These are phyloP conservation scores for Backusella australiensis DNA, from an alignment of 192 early-diverging fungal genomes.

Conservation along the genomic window DNA sequence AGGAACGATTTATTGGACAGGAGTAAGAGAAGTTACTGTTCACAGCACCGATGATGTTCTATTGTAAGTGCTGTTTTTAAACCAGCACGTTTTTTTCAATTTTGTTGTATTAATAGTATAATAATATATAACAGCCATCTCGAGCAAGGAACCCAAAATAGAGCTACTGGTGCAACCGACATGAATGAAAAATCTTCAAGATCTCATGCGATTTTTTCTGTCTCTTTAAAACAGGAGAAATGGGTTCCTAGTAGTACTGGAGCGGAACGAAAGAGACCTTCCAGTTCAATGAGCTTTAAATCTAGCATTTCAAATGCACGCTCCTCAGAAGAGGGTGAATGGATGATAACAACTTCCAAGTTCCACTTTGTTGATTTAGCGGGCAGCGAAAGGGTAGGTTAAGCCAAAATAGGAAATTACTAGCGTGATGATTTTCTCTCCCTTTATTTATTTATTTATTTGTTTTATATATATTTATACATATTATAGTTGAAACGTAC, in stretches of 20 bases:
- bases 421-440: conserved; percentile 9
- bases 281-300: conserved; percentile 11
- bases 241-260: conserved; percentile 31
- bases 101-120: not conserved
- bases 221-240: conserved; percentile 79
- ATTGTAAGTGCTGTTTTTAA: conserved; percentile 36
- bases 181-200: conserved; percentile 95
- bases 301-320: not conserved
- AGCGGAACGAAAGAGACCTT: conserved; percentile 5
- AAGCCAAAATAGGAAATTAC: not conserved
- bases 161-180: conserved; percentile 87
- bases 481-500: conserved; percentile 76
- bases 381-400: conserved; percentile 80
- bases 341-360: conserved; percentile 51
- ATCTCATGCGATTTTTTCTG: conserved; percentile 96
- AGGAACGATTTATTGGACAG: conserved; percentile 82
- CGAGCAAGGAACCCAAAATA: conserved; percentile 53
- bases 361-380: conserved; percentile 99
- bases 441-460: conserved; percentile 7
- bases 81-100: conserved; percentile 1
- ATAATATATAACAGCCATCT: conserved; percentile 38
- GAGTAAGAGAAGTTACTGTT: conserved; percentile 77
- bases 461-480: not conserved
- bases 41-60: conserved; percentile 67
- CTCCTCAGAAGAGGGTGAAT: conserved; percentile 31